Percentiles rank a stretch among this genome's conserved stretches.
These are phyloP conservation scores for Ramularia collo-cygni DNA, from an alignment of 2,329 filamentous ascomycete genomes.

Conservation along the genomic window DNA sequence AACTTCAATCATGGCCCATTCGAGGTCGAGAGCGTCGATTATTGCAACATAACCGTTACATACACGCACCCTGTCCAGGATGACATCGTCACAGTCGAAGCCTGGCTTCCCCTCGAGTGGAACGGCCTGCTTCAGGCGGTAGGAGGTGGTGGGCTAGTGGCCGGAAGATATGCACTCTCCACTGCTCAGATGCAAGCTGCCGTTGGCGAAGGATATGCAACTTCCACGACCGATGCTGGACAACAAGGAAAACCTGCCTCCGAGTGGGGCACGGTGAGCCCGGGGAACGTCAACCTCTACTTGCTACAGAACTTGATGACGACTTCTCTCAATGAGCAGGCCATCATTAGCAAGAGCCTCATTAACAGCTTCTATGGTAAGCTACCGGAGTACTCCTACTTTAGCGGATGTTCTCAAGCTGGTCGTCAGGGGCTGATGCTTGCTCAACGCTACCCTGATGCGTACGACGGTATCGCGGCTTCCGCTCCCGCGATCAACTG, in stretches of 20 bases:
- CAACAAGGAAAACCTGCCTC: conserved; percentile 7
- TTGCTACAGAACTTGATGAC: conserved; percentile 30
- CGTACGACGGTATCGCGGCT: conserved; percentile 35
- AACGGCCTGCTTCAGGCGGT: conserved; percentile 33
- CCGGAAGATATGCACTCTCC: conserved; percentile 2
- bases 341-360: conserved; percentile 26
- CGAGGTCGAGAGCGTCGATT: conserved; percentile 2
- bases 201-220: conserved; percentile 21
- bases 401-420: conserved; percentile 32
- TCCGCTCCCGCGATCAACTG: conserved; percentile 32
- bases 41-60: conserved; percentile 34
- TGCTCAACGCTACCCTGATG: conserved; percentile 31
- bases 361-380: conserved; percentile 27
- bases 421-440: conserved; percentile 33
- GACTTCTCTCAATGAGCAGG: conserved; percentile 27
- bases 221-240: conserved; percentile 25
- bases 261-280: conserved; percentile 18
- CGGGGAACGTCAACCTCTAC: conserved; percentile 29
- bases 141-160: conserved; percentile 35
- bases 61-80: conserved; percentile 33
- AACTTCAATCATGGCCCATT: too few relatives aligned
- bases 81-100: conserved; percentile 29
- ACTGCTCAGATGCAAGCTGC: conserved; percentile 5
- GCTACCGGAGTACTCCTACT: conserved; percentile 31
- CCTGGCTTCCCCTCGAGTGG: conserved; percentile 31